Base-by-base conservation (phyloP, 257 asterid species). In the Ajuga chamaepitys region DNA sequence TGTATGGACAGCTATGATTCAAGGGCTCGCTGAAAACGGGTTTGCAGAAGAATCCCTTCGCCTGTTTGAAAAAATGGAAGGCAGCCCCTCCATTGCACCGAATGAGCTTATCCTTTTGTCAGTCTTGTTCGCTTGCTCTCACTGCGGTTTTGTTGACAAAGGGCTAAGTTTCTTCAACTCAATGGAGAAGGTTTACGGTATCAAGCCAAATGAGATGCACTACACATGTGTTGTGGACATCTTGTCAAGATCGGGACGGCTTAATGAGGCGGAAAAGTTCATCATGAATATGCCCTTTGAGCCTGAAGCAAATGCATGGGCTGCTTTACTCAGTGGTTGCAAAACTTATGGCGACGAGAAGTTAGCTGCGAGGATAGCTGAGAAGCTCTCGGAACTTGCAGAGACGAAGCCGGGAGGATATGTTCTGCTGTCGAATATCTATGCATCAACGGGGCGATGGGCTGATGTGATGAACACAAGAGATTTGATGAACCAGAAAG, bases 1-100 rank as follows among this genome's bases (percentile, higher is more conserved):
- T 9, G 85, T 75, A 3, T 86, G 96, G 97, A 86, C 95, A 0
- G 96, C 91, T 48, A 86, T 90, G 96, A 86, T 90, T 66, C 93
- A 86, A 74, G 96, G 97, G 58, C 89, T 90, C 13, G 89, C 95
- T 5, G 95, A 84, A 63, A 90, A 88, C 2, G 96, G 97, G 13
- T 80, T 60, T 28, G 93, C 90, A 5, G 75, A 74, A 69, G 93
- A 90, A 80, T 75, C 95, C 8, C 78, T 88, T 47, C n/a, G 45
- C 21, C 42, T 80, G 40, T 88, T 90, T 30, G 86, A 86, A 58
- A 78, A 88, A 72, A 79, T 82, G 81, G 80, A 78, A 25, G 38
- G 4, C 7, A 58, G 68, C 20, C 68, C 88, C 9, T 38, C 79
- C 6, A 8, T 67, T 20, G 44, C 70, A 28, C 95, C 90, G 16